Evolutionary conservation across 805 yeast genomes (phyloP).

Genomic region (Lachancea quebecensis): DNA sequence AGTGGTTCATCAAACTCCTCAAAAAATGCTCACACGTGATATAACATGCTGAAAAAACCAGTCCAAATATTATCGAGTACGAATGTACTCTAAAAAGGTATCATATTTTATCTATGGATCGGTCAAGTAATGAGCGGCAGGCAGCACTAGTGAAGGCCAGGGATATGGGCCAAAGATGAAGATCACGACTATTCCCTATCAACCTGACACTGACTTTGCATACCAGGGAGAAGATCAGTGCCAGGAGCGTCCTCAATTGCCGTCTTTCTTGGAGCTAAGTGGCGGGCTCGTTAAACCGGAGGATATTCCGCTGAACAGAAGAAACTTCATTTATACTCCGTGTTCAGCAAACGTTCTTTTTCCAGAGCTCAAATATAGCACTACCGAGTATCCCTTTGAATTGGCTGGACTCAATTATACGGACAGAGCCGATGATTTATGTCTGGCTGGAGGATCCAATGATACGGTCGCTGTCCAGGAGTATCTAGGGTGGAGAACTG

Average conservation of each 20-base stretch:
- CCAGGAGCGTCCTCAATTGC: slow-evolving; percentile 18
- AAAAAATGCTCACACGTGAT: too few species aligned
- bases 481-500: slow-evolving; percentile 71
- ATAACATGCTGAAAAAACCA: too few species aligned
- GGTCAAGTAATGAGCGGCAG: too few species aligned
- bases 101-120: too few species aligned
- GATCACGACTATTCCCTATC: slow-evolving; percentile 26
- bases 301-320: slow-evolving; percentile 73
- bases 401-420: slow-evolving; percentile 24
- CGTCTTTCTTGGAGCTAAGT: slow-evolving; percentile 12
- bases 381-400: slow-evolving; percentile 66
- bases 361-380: slow-evolving; percentile 51
- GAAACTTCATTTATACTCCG: slow-evolving; percentile 76
- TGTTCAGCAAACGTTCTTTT: slow-evolving; percentile 66
- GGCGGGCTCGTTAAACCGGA: slow-evolving; percentile 35
- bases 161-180: slow-evolving; percentile 15
- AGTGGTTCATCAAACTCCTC: too few species aligned
- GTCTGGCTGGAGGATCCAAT: slow-evolving; percentile 29
- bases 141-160: too few species aligned
- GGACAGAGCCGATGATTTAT: slow-evolving; percentile 61
- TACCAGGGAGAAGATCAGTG: slow-evolving; percentile 3
- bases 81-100: neutral
- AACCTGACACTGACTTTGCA: slow-evolving; percentile 22
- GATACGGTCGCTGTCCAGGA: slow-evolving; percentile 44
- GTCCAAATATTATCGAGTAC: neutral